Evolutionary conservation across 495 filamentous ascomycete species (phyloP), one percentile per base, ranked within the genome.

Genomic region (Penicillium salamii): DNA sequence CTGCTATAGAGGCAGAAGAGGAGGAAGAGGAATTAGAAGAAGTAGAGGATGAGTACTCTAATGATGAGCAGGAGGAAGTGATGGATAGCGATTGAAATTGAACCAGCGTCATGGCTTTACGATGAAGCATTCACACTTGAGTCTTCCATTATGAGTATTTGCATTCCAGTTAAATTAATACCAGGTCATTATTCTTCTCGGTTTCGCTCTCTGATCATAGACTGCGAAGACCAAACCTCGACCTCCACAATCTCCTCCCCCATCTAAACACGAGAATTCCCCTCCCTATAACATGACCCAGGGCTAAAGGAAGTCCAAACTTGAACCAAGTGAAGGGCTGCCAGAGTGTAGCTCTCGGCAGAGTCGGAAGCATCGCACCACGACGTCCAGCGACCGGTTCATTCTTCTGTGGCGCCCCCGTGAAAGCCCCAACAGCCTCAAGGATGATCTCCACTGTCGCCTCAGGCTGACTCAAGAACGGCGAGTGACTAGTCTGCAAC

Each of bases 1-100:
- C 63, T 39, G 68, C 57, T 14, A 61, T 67, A 13, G 69, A 68
- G 21, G 64, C 62, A n/a, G 63, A 64, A 1, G 57, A 60, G 21
- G 55, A 58, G 17, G 59, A 57, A 7, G 50, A 54, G 48, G 50
- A n/a, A n/a, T n/a, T n/a, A n/a, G n/a, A n/a, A n/a, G n/a, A n/a
- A n/a, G n/a, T n/a, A n/a, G n/a, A 50, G 5, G 31, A 15, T 15
- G 32, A 49, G 12, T 23, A 33, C 3, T 36, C 18, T 13, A 44
- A 49, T 5, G 49, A 40, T 26, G 23, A 26, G 23, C 23, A 26
- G 17, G 53, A 39, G 17, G 36, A 49, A 21, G 26, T 38, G 13
- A 24, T 36, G 14, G 26, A 42, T 42, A 46, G 31, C 14, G 43
- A 46, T 26, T 20, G 21, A 12, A 46, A 46, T 13, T 32, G 29